These are phyloP conservation scores for Syzygium malaccense DNA, from an alignment of 441 rosid genomes.

Conservation along the genomic window DNA sequence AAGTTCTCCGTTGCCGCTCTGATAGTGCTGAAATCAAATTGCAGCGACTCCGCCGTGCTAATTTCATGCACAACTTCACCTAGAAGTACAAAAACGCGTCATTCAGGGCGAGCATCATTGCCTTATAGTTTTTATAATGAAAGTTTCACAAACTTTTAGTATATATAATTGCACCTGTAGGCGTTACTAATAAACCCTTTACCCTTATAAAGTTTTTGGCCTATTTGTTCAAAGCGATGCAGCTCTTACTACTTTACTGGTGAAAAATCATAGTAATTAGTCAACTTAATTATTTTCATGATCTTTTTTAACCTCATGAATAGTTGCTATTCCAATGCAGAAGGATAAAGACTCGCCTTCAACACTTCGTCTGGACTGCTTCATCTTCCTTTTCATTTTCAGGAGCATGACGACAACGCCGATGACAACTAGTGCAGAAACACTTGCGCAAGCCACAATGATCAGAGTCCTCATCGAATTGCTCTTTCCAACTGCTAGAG, in stretches of 20 bases:
- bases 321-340: neutral
- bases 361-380: neutral
- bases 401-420: neutral
- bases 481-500: neutral
- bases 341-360: neutral
- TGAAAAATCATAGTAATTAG: neutral
- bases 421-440: neutral
- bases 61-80: neutral
- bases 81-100: neutral
- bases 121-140: neutral
- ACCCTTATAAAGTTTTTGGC: neutral
- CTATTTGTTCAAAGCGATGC: neutral
- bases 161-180: neutral
- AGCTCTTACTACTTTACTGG: neutral
- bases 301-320: neutral
- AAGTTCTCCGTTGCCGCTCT: neutral
- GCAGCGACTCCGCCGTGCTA: neutral
- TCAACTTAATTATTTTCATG: neutral
- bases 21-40: neutral
- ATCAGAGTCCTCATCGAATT: neutral
- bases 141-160: neutral
- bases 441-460: neutral
- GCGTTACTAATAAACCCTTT: neutral
- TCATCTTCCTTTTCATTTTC: neutral
- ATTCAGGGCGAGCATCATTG: neutral